A percentile compares a stretch with the other conserved stretches of the same genome.
phyloP scores from a whole-genome alignment of 345 rosid species.

The Populus deltoides region DNA sequence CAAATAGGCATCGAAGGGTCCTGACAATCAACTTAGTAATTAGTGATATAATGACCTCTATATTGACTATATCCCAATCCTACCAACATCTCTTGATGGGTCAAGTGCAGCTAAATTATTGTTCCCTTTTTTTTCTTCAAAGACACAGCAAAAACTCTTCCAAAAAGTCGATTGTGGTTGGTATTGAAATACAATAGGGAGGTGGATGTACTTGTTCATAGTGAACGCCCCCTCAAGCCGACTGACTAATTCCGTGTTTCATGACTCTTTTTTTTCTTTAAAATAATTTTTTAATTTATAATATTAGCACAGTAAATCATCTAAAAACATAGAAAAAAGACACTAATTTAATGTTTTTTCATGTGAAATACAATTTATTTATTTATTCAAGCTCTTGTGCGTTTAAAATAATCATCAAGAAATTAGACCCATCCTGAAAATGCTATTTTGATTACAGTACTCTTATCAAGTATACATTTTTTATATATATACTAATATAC shows the following conservation, averaged over 20 bases:
- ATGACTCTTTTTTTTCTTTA: no score
- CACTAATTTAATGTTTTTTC: no score
- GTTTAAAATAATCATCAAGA: no score
- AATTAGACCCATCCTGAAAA: no score
- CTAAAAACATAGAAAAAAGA: no score
- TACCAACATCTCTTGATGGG: background rate
- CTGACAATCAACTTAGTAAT: background rate
- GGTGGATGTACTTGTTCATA: background rate
- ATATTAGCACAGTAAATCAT: no score
- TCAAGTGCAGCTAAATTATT: background rate
- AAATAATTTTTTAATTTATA: no score
- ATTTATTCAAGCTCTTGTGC: no score
- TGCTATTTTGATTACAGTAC: no score
- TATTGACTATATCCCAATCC: background rate
- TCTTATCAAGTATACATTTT: no score
- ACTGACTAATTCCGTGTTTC: background rate
- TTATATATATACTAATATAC: no score
- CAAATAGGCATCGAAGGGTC: background rate
- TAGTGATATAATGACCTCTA: constrained; percentile 11
- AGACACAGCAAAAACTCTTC: background rate
- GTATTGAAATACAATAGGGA: background rate
- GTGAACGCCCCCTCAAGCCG: background rate
- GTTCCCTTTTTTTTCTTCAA: background rate
- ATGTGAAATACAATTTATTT: no score
- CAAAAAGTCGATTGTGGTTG: constrained; percentile 7